Evolutionary conservation across 179 eudicot genomes (phyloP).

Genomic region (Patellifolia procumbens): DNA sequence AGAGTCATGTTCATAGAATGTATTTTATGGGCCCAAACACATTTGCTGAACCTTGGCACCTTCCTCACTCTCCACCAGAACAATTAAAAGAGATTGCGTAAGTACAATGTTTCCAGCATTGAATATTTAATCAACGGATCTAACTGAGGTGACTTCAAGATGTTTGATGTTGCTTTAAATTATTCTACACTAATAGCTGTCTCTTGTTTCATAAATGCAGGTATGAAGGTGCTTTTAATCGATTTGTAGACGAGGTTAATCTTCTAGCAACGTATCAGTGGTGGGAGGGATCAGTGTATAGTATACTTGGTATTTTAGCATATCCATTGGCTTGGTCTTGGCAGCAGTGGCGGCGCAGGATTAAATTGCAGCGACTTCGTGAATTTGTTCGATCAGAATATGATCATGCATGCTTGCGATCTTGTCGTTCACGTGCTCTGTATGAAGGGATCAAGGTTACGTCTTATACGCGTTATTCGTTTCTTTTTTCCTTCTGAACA

Average conservation of each 20-base stretch:
- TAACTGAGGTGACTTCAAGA: background rate
- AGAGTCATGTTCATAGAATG: conserved; percentile 96
- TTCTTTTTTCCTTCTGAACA: background rate
- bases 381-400: conserved; percentile 99
- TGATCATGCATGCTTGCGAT: conserved; percentile 99
- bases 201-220: conserved; percentile 37
- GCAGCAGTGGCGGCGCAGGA: conserved; percentile 90
- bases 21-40: conserved; percentile 93
- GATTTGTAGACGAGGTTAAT: conserved; percentile 92
- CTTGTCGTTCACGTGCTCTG: conserved; percentile 99
- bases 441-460: conserved; percentile 97
- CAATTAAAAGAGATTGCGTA: conserved; percentile 91
- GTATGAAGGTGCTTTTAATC: conserved; percentile 90
- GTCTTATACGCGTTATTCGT: background rate
- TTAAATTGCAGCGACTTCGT: conserved; percentile 83
- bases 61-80: conserved; percentile 91
- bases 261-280: conserved; percentile 86
- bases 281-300: conserved; percentile 98
- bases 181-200: background rate
- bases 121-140: background rate
- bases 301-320: conserved; percentile 66
- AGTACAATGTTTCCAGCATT: conserved; percentile 30
- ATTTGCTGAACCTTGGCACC: conserved; percentile 99
- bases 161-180: background rate
- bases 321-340: conserved; percentile 97